Conservation (phyloP, 441 rosid species). For the Viola pubescens region DNA sequence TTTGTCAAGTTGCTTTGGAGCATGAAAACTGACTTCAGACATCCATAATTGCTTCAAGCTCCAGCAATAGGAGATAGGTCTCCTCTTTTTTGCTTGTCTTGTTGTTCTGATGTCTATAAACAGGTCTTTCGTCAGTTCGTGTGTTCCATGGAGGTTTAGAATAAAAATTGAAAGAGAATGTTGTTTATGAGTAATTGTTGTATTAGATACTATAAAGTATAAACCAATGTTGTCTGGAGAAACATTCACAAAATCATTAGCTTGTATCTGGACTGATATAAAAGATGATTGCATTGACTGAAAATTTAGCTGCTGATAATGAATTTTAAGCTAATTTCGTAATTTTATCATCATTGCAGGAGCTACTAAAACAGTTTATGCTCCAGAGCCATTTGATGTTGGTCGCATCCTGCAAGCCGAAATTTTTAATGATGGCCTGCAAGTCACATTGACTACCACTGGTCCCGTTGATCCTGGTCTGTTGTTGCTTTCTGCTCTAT, state of each 20-base stretch:
- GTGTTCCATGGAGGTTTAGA: too few relatives aligned
- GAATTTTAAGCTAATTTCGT: conserved; percentile 11
- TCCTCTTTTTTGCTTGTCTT: too few relatives aligned
- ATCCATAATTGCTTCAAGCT: too few relatives aligned
- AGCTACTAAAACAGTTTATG: conserved; percentile 80
- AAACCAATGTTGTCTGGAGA: too few relatives aligned
- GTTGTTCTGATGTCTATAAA: too few relatives aligned
- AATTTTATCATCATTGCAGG: conserved; percentile 37
- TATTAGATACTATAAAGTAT: too few relatives aligned
- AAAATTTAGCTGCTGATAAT: neutral
- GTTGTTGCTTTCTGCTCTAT: conserved; percentile 17
- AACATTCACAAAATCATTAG: too few relatives aligned
- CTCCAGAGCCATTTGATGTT: conserved; percentile 94
- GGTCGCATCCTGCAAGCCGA: conserved; percentile 68
- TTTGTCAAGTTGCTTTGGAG: neutral
- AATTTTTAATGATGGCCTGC: conserved; percentile 41
- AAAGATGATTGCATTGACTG: neutral
- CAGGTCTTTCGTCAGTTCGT: too few relatives aligned
- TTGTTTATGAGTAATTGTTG: too few relatives aligned
- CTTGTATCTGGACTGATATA: too few relatives aligned
- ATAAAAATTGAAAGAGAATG: too few relatives aligned
- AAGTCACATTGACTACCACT: conserved; percentile 51
- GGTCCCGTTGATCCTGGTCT: conserved; percentile 81
- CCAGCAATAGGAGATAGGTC: too few relatives aligned
- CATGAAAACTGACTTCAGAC: neutral